Percentiles rank a stretch among this genome's conserved stretches.
Evolutionary conservation across 805 yeast genomes (phyloP).

Genomic region (Kodamaea lidongshanica): DNA sequence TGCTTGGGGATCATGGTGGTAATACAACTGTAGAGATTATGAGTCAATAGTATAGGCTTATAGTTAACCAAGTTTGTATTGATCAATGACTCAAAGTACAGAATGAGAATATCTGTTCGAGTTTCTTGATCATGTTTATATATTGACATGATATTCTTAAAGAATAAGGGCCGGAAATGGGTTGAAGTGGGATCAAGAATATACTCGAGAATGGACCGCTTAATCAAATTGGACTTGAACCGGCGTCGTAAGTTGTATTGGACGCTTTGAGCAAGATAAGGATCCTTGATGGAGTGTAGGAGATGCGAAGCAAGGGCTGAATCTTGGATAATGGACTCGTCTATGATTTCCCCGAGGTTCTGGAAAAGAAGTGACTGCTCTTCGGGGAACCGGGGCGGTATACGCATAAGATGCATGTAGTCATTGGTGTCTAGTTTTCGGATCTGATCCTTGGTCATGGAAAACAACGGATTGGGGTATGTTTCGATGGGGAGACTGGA

Average conservation of each 20-base stretch:
- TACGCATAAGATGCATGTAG: conserved; percentile 20
- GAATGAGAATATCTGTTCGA: conserved; percentile 1
- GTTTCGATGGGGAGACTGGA: conserved; percentile 15
- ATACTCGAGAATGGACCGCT: conserved; percentile 22
- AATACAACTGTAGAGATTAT: conserved; percentile 13
- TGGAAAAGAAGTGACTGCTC: conserved; percentile 26
- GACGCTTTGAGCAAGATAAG: conserved; percentile 14
- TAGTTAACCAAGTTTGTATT: conserved; percentile 17
- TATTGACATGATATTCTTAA: conserved; percentile 14
- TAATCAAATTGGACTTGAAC: conserved; percentile 17
- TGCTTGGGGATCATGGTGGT: conserved; percentile 14
- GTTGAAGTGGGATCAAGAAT: conserved; percentile 19
- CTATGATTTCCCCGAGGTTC: conserved; percentile 24
- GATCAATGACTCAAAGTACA: conserved; percentile 23
- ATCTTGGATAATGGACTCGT: conserved; percentile 23
- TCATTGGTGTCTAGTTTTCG: conserved; percentile 17
- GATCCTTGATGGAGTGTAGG: conserved; percentile 17
- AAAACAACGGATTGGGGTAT: conserved; percentile 31
- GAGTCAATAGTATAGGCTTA: conserved; percentile 16
- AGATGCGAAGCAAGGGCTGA: conserved; percentile 19
- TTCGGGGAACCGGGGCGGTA: conserved; percentile 18
- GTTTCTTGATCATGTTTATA: conserved; percentile 10
- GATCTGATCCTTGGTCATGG: conserved; percentile 22
- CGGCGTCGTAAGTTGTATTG: conserved; percentile 11
- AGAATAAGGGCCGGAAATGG: conserved; percentile 13